Base-by-base conservation (phyloP, 169 alveolate species). In the Plasmodium adleri region DNA sequence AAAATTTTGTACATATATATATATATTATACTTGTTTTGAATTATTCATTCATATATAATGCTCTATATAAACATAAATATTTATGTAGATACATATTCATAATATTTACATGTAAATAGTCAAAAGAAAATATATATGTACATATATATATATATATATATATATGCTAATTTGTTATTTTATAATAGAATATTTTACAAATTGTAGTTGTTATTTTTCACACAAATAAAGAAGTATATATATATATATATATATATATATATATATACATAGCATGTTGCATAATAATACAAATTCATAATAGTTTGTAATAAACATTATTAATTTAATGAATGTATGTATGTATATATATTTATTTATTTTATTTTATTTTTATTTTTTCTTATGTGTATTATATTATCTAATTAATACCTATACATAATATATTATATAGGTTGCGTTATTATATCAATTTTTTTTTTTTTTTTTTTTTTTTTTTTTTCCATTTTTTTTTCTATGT, bases 281-380 rank as follows among this genome's bases (percentile, higher is more conserved):
- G 3, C 39, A 28, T 28, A 28, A 28, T 28, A 28, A 20, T 50
- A 50, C 75, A n/a, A 63, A 64, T 76, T 76, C 76, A 64, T 68
- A 43, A 58, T 76, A 64, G 75, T 76, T 76, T 64, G 89, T 64
- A 28, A 76, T 64, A 49, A 17, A 15, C 15, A 45, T 75, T 62
- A 45, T 76, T 63, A 58, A 74, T 74, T 43, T 72, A 12, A 47
- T 15, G 73, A 17, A 17, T 74, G 24, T 54, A 54, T 54, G 43
- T 64, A 32, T 13, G 28, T 28, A 26, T 28, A 32, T 32, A 24
- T 26, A 64, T 26, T 26, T 64, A 4, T 2, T 26, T 32, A 7
- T 24, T n/a, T 10, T 54, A n/a, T n/a, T 54, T 9, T 0, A 7
- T 54, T 54, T 54, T 54, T 54, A 7, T n/a, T 54, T 28, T 28